Percentiles rank a stretch among this genome's conserved stretches.
Evolutionary conservation across 257 asterid species (phyloP).

Genomic region (Nicotiana attenuata): DNA sequence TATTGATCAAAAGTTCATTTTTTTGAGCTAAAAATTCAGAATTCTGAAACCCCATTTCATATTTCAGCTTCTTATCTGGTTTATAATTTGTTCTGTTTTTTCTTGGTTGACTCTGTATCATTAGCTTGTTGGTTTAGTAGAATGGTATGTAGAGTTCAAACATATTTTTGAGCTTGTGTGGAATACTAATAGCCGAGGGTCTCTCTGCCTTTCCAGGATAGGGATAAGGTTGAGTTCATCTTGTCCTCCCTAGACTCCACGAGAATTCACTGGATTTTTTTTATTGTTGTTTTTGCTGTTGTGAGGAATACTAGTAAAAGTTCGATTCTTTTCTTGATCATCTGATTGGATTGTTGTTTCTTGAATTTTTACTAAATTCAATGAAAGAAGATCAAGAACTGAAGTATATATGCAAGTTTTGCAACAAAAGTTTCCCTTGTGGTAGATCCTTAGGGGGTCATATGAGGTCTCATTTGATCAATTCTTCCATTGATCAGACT

Average conservation of each 20-base stretch:
- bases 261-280: too few relatives aligned
- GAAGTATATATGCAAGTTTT: constrained; percentile 57
- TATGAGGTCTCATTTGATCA: constrained; percentile 82
- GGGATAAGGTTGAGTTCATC: too few relatives aligned
- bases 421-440: constrained; percentile 50
- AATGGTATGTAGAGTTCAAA: background rate
- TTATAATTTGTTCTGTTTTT: constrained; percentile 6
- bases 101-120: constrained; percentile 9
- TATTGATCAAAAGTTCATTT: constrained; percentile 14
- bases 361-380: constrained; percentile 4
- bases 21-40: constrained; percentile 1
- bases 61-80: constrained; percentile 15
- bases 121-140: background rate
- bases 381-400: constrained; percentile 37
- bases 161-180: too few relatives aligned
- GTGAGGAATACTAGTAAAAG: background rate
- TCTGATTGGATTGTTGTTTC: constrained; percentile 3
- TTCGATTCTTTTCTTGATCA: background rate
- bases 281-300: too few relatives aligned
- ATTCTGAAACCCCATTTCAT: constrained; percentile 11
- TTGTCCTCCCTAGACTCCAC: too few relatives aligned
- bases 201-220: too few relatives aligned
- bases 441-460: constrained; percentile 64
- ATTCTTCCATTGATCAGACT: constrained; percentile 19
- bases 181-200: background rate